Evolutionary conservation across 2,329 filamentous ascomycete genomes (phyloP).

Genomic region (Sporothrix pseudoabietina): DNA sequence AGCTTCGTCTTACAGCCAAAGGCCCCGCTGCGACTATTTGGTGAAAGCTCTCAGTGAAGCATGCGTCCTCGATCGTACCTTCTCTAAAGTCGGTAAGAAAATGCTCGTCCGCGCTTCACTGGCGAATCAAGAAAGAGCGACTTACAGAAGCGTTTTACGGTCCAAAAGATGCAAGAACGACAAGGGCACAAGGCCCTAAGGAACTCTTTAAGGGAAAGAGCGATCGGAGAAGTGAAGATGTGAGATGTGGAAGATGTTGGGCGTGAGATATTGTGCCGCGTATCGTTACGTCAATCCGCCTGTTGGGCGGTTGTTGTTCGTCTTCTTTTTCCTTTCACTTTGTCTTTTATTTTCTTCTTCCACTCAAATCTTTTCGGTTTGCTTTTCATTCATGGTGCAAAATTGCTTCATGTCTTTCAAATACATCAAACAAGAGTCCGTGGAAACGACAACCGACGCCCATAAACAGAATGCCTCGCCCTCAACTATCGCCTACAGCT

Average conservation of each 20-base stretch:
- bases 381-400: background rate
- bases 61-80: background rate
- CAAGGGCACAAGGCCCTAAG: background rate
- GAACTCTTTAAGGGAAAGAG: background rate
- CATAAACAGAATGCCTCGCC: background rate
- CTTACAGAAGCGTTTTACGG: background rate
- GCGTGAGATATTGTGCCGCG: background rate
- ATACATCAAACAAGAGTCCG: background rate
- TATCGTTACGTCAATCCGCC: background rate
- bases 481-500: constrained; percentile 25
- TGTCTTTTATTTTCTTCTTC: background rate
- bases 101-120: background rate
- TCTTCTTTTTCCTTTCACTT: background rate
- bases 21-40: background rate
- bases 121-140: background rate
- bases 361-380: too few relatives aligned
- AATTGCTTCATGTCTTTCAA: background rate
- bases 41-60: too few relatives aligned
- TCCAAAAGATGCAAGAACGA: background rate
- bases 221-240: background rate
- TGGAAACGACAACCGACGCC: background rate
- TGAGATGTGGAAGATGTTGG: background rate
- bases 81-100: background rate
- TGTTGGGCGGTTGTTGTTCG: background rate
- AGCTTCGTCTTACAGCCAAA: constrained; percentile 9